Conservation (phyloP, 768 basidiomycete genomes). For the Guyanaporus albipodus region DNA sequence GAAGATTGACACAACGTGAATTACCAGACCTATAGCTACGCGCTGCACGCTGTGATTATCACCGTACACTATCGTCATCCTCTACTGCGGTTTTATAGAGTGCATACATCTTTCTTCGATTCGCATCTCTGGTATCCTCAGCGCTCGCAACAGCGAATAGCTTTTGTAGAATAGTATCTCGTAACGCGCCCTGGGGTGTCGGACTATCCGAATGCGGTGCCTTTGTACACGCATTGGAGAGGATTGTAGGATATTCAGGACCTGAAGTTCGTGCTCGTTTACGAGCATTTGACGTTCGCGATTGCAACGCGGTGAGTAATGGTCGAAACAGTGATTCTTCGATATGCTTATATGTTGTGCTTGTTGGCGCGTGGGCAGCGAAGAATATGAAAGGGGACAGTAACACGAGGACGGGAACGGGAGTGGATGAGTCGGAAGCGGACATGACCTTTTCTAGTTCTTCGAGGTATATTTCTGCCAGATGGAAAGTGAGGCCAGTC, state of each 20-base stretch:
- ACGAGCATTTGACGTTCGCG: conserved; percentile 42
- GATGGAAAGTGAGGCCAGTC: conserved; percentile 73
- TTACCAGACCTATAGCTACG: conserved; percentile 59
- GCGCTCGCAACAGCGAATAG: conserved; percentile 75
- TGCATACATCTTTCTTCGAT: conserved; percentile 78
- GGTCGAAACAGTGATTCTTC: conserved; percentile 67
- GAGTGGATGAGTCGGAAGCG: conserved; percentile 24
- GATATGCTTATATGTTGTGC: conserved; percentile 68
- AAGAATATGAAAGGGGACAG: conserved; percentile 69
- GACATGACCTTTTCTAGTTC: conserved; percentile 74
- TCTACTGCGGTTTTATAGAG: conserved; percentile 67
- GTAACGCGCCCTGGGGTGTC: conserved; percentile 37
- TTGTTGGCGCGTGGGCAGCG: conserved; percentile 62
- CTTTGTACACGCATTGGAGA: conserved; percentile 52
- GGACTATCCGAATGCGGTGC: conserved; percentile 38
- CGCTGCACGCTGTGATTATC: not conserved
- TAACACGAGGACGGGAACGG: conserved; percentile 51
- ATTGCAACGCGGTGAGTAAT: conserved; percentile 51
- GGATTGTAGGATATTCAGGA: conserved; percentile 39
- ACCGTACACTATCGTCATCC: conserved; percentile 31
- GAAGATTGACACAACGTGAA: conserved; percentile 74
- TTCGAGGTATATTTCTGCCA: conserved; percentile 85
- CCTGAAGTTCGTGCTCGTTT: conserved; percentile 37
- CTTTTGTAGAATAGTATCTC: conserved; percentile 51
- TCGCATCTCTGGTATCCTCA: conserved; percentile 70